phyloP scores from a whole-genome alignment of 2,329 filamentous ascomycete species.

The Emericellopsis cladophorae region DNA sequence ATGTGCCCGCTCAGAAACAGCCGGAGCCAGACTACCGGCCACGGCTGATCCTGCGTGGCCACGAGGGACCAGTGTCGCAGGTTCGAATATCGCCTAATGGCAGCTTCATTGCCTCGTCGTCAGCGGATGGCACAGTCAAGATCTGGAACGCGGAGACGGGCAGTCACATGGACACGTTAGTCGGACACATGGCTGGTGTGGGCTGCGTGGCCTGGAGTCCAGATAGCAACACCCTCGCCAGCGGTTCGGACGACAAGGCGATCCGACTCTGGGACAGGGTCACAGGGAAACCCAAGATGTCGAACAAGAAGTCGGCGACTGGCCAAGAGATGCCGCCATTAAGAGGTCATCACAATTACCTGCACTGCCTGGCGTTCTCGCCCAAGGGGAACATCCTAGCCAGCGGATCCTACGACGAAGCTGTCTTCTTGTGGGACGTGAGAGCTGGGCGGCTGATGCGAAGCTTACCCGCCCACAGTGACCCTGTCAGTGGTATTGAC shows the following conservation, averaged over 20 bases:
- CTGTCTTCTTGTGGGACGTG: slow-evolving; percentile 94
- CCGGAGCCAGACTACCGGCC: slow-evolving; percentile 54
- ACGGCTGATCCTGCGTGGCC: slow-evolving; percentile 61
- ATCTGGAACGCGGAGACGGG: slow-evolving; percentile 79
- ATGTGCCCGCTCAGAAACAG: slow-evolving; percentile 9
- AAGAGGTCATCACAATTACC: slow-evolving; percentile 88
- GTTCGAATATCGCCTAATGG: slow-evolving; percentile 89
- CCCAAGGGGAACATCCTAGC: slow-evolving; percentile 96
- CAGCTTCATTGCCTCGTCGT: slow-evolving; percentile 77
- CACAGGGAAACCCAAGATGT: slow-evolving; percentile 41
- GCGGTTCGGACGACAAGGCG: slow-evolving; percentile 89
- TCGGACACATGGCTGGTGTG: slow-evolving; percentile 86
- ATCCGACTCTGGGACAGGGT: slow-evolving; percentile 83
- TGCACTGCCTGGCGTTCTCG: slow-evolving; percentile 90
- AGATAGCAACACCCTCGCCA: slow-evolving; percentile 75
- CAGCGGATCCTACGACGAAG: slow-evolving; percentile 92
- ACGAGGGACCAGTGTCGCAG: slow-evolving; percentile 66
- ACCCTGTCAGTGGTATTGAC: slow-evolving; percentile 87
- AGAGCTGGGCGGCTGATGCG: slow-evolving; percentile 79
- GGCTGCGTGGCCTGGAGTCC: slow-evolving; percentile 92
- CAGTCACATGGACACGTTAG: slow-evolving; percentile 71
- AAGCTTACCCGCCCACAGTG: slow-evolving; percentile 83
- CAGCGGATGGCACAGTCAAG: slow-evolving; percentile 81
- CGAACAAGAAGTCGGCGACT: slow-evolving; percentile 21
- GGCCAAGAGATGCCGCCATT: slow-evolving; percentile 42